Percentiles rank a stretch among this genome's conserved stretches.
Evolutionary conservation across 306 rosid genomes (phyloP).

Genomic region (Pterocarpus santalinus): DNA sequence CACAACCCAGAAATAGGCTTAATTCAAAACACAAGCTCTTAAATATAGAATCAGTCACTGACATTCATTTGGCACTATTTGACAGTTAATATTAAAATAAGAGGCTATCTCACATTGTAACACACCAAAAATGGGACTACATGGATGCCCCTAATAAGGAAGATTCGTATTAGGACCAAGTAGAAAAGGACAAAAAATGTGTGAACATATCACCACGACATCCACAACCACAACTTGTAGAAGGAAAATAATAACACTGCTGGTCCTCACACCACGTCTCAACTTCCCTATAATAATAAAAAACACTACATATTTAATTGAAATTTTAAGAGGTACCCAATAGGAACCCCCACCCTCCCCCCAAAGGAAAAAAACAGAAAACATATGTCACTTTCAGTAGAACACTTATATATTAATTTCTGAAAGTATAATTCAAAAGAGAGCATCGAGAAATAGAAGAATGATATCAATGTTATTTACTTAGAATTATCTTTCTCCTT

Average conservation of each 20-base stretch:
- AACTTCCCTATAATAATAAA: constrained; percentile 49
- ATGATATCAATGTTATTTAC: background rate
- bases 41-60: constrained; percentile 56
- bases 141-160: constrained; percentile 44
- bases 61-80: constrained; percentile 43
- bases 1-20: constrained; percentile 43
- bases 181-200: constrained; percentile 63
- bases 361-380: background rate
- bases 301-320: constrained; percentile 37
- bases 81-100: constrained; percentile 40
- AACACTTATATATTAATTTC: constrained; percentile 40
- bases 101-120: constrained; percentile 32
- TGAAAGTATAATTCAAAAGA: background rate
- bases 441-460: constrained; percentile 36
- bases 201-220: constrained; percentile 55
- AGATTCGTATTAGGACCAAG: constrained; percentile 51
- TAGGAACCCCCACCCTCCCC: no score
- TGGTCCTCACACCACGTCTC: constrained; percentile 67
- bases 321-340: constrained; percentile 27
- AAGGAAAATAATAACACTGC: constrained; percentile 50
- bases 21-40: constrained; percentile 52
- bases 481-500: background rate
- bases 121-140: constrained; percentile 41
- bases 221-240: constrained; percentile 77
- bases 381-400: constrained; percentile 55